Percentiles rank a stretch among this genome's conserved stretches.
phyloP scores from a whole-genome alignment of 2,329 filamentous ascomycete genomes.

The Metarhizium humberi region DNA sequence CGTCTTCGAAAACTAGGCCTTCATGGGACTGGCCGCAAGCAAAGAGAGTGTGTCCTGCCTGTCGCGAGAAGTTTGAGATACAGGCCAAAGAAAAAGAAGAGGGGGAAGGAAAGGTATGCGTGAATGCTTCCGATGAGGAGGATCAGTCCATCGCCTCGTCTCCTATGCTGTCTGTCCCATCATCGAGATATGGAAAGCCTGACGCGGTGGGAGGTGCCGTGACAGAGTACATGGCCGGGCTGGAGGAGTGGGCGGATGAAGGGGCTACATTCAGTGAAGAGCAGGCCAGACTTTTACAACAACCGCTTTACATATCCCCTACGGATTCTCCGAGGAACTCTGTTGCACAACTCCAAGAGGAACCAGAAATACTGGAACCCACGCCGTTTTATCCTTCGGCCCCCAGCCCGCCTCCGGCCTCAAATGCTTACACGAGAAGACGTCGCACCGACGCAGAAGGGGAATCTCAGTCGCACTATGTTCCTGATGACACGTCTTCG shows the following conservation, averaged over 20 bases:
- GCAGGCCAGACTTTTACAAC: background rate
- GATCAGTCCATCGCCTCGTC: background rate
- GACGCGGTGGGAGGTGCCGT: background rate
- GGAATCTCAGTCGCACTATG: background rate
- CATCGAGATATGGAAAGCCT: background rate
- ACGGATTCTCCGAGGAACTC: background rate
- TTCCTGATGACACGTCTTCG: background rate
- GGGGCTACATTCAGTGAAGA: slow-evolving; percentile 1
- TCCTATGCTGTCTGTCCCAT: background rate
- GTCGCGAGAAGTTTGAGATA: background rate
- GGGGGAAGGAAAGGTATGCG: background rate
- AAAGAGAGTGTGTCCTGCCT: background rate
- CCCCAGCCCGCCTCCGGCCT: background rate
- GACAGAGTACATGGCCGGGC: background rate
- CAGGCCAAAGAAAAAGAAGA: background rate
- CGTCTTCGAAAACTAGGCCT: background rate
- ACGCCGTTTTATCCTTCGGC: background rate
- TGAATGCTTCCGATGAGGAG: background rate
- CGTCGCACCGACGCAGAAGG: background rate
- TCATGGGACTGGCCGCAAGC: background rate
- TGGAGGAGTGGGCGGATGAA: background rate
- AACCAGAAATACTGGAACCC: background rate
- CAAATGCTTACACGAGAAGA: background rate
- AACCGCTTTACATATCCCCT: background rate
- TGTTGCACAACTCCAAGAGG: background rate